phyloP scores from a whole-genome alignment of 768 basidiomycete genomes.

The Lentinula aciculospora region DNA sequence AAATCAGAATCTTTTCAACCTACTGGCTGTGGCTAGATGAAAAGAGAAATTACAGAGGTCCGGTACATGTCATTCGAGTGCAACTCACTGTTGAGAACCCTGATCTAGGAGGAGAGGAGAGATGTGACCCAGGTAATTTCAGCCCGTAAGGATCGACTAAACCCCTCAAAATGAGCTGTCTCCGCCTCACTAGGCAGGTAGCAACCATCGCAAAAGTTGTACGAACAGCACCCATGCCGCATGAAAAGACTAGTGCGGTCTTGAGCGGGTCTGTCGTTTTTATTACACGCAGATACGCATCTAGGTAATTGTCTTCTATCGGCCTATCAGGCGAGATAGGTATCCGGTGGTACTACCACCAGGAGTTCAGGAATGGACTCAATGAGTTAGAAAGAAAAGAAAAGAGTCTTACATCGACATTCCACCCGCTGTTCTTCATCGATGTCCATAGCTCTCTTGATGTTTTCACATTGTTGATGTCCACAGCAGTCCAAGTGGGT shows the following conservation, averaged over 20 bases:
- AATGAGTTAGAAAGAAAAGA: conserved; percentile 48
- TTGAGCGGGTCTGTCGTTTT: conserved; percentile 70
- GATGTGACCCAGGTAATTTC: conserved; percentile 19
- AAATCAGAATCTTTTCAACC: neutral
- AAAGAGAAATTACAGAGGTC: conserved; percentile 13
- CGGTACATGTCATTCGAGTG: neutral
- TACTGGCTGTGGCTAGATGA: neutral
- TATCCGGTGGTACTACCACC: conserved; percentile 45
- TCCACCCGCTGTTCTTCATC: conserved; percentile 82
- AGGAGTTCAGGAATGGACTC: conserved; percentile 35
- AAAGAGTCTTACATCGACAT: conserved; percentile 64
- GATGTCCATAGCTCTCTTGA: conserved; percentile 80
- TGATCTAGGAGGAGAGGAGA: conserved; percentile 21
- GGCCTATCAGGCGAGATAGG: conserved; percentile 93
- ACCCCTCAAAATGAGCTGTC: conserved; percentile 61
- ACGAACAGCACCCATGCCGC: conserved; percentile 94
- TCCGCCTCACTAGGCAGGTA: conserved; percentile 79
- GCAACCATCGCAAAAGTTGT: conserved; percentile 98
- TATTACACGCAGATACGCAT: conserved; percentile 85
- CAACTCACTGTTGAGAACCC: conserved; percentile 45
- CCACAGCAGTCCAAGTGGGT: conserved; percentile 92
- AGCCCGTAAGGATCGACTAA: conserved; percentile 72
- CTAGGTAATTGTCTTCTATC: conserved; percentile 95
- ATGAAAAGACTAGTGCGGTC: conserved; percentile 88
- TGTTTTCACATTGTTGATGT: conserved; percentile 77